Percentiles rank a stretch among this genome's conserved stretches.
Evolutionary conservation across 139 green algal genomes (phyloP).

Genomic region (Cymbomonas tetramitiformis): DNA sequence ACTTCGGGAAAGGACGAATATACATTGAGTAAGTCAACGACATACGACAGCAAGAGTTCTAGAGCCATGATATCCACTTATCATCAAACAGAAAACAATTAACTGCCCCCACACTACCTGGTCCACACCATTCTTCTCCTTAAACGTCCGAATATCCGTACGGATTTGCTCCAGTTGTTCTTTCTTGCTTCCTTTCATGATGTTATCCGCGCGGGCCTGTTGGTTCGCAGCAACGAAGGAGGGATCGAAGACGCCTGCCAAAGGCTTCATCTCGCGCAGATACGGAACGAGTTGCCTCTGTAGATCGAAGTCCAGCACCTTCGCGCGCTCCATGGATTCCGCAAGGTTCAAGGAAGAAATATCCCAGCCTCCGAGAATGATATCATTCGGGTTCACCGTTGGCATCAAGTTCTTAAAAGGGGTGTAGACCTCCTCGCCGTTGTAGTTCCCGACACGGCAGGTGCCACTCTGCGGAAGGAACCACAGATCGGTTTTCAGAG

Average conservation of each 20-base stretch:
- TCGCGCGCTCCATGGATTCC: constrained; percentile 60
- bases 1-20: too few species aligned
- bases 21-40: too few species aligned
- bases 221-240: constrained; percentile 96
- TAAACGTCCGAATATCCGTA: constrained; percentile 57
- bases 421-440: constrained; percentile 81
- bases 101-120: too few species aligned
- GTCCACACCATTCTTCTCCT: constrained; percentile 31
- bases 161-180: constrained; percentile 74
- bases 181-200: constrained; percentile 81
- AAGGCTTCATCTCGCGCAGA: constrained; percentile 78
- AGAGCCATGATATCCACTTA: too few species aligned
- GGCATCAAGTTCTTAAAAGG: constrained; percentile 67
- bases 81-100: too few species aligned
- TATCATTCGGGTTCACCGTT: constrained; percentile 76
- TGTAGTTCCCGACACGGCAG: constrained; percentile 77
- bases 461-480: constrained; percentile 41
- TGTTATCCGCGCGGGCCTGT: constrained; percentile 73
- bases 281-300: constrained; percentile 86
- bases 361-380: constrained; percentile 94
- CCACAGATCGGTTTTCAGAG: background rate
- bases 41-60: too few species aligned
- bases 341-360: constrained; percentile 84
- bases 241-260: constrained; percentile 90
- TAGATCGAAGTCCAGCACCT: constrained; percentile 87